Percentiles rank a stretch among this genome's conserved stretches.
Evolutionary conservation across 441 rosid genomes (phyloP).

Genomic region (Pelargonium citronellum): DNA sequence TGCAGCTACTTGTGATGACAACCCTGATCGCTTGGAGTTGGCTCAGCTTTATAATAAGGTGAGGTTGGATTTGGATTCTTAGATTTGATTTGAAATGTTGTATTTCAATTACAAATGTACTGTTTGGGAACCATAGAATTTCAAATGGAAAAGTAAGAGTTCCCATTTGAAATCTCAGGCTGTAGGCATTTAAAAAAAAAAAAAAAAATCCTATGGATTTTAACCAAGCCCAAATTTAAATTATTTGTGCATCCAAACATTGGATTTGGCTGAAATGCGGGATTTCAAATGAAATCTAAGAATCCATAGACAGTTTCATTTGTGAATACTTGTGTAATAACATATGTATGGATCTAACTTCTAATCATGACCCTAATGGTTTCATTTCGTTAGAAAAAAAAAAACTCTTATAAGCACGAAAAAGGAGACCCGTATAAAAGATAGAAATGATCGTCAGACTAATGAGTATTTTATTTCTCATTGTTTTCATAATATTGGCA

Average conservation of each 20-base stretch:
- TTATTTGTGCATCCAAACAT: too few species aligned
- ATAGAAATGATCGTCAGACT: neutral
- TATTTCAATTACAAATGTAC: neutral
- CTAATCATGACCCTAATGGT: neutral
- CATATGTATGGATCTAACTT: neutral
- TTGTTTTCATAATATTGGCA: conserved; percentile 25
- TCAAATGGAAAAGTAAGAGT: neutral
- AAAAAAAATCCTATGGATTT: too few species aligned
- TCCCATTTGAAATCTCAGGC: too few species aligned
- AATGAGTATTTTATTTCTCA: conserved; percentile 9
- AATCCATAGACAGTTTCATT: conserved; percentile 10
- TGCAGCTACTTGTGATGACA: conserved; percentile 49
- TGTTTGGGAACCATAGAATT: neutral
- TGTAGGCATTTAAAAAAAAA: too few species aligned
- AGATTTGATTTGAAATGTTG: neutral
- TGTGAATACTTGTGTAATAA: neutral
- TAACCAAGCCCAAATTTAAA: too few species aligned
- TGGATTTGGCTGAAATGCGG: too few species aligned
- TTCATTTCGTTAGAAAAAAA: too few species aligned
- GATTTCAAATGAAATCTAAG: too few species aligned
- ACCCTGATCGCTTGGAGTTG: conserved; percentile 54
- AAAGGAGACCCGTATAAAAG: neutral
- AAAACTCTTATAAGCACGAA: neutral
- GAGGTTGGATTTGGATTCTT: conserved; percentile 8
- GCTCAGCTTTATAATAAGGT: conserved; percentile 62